A percentile compares a stretch with the other conserved stretches of the same genome.
These are phyloP conservation scores for Cyclotella atomus DNA, from an alignment of 108 stramenopile genomes.

Conservation along the genomic window DNA sequence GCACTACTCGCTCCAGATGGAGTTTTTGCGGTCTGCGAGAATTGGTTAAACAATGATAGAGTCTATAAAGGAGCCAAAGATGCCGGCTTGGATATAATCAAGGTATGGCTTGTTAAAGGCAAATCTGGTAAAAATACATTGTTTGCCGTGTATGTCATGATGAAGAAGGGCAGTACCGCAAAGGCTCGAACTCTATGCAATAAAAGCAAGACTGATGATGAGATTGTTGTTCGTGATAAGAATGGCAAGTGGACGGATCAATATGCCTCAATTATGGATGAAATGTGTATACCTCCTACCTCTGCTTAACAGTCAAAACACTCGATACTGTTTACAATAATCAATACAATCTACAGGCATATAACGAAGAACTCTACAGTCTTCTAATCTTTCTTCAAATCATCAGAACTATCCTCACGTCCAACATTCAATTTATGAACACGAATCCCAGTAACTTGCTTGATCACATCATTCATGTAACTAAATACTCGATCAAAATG, in stretches of 20 bases:
- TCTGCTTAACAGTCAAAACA: background rate
- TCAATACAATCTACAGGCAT: too few species aligned
- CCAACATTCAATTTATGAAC: background rate
- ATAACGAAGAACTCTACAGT: background rate
- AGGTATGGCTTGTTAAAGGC: conserved; percentile 43
- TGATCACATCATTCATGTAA: conserved; percentile 10
- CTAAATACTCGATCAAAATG: conserved; percentile 49
- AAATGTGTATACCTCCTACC: conserved; percentile 52
- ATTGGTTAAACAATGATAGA: conserved; percentile 65
- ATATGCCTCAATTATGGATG: conserved; percentile 50
- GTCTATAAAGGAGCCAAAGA: conserved; percentile 47
- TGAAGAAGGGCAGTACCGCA: conserved; percentile 7
- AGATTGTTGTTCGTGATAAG: conserved; percentile 44
- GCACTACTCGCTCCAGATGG: conserved; percentile 38
- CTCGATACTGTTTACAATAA: too few species aligned
- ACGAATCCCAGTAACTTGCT: background rate
- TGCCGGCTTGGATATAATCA: conserved; percentile 37
- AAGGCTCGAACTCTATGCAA: background rate
- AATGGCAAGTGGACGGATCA: conserved; percentile 57
- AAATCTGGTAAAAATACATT: conserved; percentile 33
- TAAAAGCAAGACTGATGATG: background rate
- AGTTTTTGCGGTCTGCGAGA: conserved; percentile 65
- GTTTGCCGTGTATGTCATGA: conserved; percentile 67
- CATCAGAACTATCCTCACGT: background rate
- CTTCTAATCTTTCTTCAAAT: conserved; percentile 10